A percentile compares a stretch with the other conserved stretches of the same genome.
phyloP scores from a whole-genome alignment of 495 filamentous ascomycete species.

The Aspergillus incahuasiensis region DNA sequence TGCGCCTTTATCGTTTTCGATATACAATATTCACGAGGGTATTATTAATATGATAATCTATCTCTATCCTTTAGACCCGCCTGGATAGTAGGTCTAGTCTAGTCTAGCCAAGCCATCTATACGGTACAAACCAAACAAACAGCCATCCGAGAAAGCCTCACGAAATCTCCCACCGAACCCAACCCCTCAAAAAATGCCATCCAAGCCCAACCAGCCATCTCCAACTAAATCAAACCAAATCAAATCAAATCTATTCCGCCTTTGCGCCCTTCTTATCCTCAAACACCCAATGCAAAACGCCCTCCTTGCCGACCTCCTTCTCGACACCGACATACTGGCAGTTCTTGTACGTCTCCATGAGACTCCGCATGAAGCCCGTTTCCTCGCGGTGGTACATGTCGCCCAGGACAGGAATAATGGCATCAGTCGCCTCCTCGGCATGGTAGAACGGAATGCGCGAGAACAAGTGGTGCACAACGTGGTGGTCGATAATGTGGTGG shows the following conservation, averaged over 20 bases:
- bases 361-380: not conserved
- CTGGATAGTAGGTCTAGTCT: not conserved
- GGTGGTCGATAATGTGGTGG: slow-evolving; percentile 89
- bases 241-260: too few species aligned
- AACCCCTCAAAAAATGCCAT: too few species aligned
- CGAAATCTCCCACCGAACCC: too few species aligned
- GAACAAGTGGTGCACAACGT: slow-evolving; percentile 87
- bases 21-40: too few species aligned
- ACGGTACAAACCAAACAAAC: not conserved
- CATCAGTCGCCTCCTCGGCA: slow-evolving; percentile 80
- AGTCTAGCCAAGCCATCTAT: not conserved
- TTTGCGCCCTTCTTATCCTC: not conserved
- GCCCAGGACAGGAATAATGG: slow-evolving; percentile 80
- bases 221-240: too few species aligned
- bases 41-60: not conserved
- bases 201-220: not conserved
- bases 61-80: not conserved
- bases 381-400: slow-evolving; percentile 67
- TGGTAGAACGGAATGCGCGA: slow-evolving; percentile 86
- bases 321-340: slow-evolving; percentile 2
- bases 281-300: slow-evolving; percentile 5
- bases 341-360: slow-evolving; percentile 1
- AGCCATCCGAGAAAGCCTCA: too few species aligned
- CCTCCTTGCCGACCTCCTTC: slow-evolving; percentile 8
- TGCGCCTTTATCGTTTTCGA: too few species aligned